phyloP scores from a whole-genome alignment of 805 yeast species.

The Yamadazyma kitorensis region DNA sequence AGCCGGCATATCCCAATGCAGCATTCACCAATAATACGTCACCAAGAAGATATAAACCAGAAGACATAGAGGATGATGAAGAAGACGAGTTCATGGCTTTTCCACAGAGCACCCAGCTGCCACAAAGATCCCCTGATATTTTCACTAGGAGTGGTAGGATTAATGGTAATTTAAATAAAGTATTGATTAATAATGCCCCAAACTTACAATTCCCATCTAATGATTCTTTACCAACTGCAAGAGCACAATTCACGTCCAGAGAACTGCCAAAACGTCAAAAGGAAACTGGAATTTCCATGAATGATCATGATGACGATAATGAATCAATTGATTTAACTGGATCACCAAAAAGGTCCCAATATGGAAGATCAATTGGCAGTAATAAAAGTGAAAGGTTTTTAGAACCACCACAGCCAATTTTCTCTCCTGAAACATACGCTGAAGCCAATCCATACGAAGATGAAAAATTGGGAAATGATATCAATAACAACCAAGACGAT shows the following conservation, averaged over 20 bases:
- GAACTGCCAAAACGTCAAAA: constrained; percentile 70
- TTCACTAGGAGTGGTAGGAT: constrained; percentile 35
- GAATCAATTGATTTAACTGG: constrained; percentile 27
- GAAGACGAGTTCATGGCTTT: constrained; percentile 31
- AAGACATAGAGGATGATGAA: constrained; percentile 17
- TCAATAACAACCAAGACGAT: constrained; percentile 5
- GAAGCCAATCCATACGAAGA: constrained; percentile 45
- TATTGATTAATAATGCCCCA: constrained; percentile 26
- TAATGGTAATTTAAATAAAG: constrained; percentile 14
- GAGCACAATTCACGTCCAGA: constrained; percentile 64
- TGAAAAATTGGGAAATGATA: background rate
- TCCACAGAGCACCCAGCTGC: constrained; percentile 16
- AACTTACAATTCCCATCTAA: constrained; percentile 14
- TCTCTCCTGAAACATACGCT: constrained; percentile 60
- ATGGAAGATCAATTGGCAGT: constrained; percentile 23
- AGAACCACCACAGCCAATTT: constrained; percentile 65
- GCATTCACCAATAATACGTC: constrained; percentile 39
- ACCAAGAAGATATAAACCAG: constrained; percentile 33
- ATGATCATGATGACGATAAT: constrained; percentile 30
- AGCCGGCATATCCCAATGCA: constrained; percentile 35
- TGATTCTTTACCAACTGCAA: constrained; percentile 40
- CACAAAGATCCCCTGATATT: constrained; percentile 40
- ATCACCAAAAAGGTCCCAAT: constrained; percentile 30
- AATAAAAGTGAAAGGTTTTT: constrained; percentile 50
- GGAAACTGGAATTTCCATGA: constrained; percentile 45